Base-by-base conservation (phyloP, 2,329 filamentous ascomycete genomes). In the Huntiella abstrusa region DNA sequence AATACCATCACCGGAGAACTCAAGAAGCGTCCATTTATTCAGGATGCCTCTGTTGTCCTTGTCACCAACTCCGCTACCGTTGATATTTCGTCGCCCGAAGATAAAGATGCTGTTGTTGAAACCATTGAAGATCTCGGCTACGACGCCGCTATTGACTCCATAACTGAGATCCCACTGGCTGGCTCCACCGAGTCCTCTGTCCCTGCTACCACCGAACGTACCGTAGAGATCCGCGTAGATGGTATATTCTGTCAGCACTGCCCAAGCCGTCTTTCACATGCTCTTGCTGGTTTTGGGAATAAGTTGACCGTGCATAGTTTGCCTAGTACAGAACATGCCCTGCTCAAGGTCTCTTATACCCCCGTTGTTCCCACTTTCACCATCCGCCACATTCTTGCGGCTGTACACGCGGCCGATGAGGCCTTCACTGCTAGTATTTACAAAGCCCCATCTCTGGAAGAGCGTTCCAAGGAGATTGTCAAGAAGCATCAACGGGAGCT, bases 401-500 rank as follows among this genome's bases (percentile, higher is more conserved):
- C 73, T 1, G 81, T 95, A 43, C 67, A 75, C 46, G 68, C 69
- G 4, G 68, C 73, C 4, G 80, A 93, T 54, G 63, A 70, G 1
- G 71, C 67, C 0, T 80, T 94, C 51, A 64, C 64, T 19, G 73
- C 79, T 1, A 75, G 71, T 2, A 72, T 95, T 10, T 79, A 85
- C 56, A 83, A 88, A 52, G 79, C 83, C 0, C 83, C 82, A 0
- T 86, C 80, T 0, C 70, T 94, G 4, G 87, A 94, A 59, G 83
- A 94, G 55, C 74, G 83, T 7, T 83, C 85, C 3, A 75, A 73
- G 52, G 65, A 68, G 35, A 83, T 94, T 57, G 79, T 83, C 51
- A 67, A 68, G 15, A 72, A 71, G 49, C 83, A 93, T 55, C 75
- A 80, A 54, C 70, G 65, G 17, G 70, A 77, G 32, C 71, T 92